phyloP scores from a whole-genome alignment of 2,329 filamentous ascomycete genomes.

The Atkinsonella texensis region DNA sequence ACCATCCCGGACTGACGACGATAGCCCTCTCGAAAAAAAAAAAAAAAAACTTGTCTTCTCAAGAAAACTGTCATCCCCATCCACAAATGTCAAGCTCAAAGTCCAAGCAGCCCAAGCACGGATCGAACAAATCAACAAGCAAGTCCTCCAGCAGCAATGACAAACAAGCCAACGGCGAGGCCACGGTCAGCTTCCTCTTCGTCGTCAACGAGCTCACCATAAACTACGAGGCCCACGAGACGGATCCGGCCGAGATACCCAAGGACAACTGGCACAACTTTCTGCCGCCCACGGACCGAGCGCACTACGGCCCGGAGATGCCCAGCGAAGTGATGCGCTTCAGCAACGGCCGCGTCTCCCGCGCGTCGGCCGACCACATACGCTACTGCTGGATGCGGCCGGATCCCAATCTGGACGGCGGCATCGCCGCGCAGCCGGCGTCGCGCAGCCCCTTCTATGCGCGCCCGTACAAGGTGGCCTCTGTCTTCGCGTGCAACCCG shows the following conservation, averaged over 20 bases:
- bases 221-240: constrained; percentile 1
- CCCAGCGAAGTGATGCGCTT: constrained; percentile 26
- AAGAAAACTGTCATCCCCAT: not conserved
- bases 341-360: constrained; percentile 16
- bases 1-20: too few relatives aligned
- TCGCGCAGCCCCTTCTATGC: not conserved
- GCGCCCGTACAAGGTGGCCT: constrained; percentile 14
- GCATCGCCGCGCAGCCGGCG: not conserved
- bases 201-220: constrained; percentile 24
- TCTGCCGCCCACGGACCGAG: constrained; percentile 16
- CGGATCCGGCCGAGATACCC: constrained; percentile 4
- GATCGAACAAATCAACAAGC: not conserved
- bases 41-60: too few relatives aligned
- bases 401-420: not conserved
- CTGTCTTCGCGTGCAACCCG: constrained; percentile 25
- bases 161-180: not conserved
- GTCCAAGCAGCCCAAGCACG: constrained; percentile 1
- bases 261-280: constrained; percentile 17
- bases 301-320: constrained; percentile 16
- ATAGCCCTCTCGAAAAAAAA: too few relatives aligned
- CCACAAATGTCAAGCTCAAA: constrained; percentile 1
- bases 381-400: constrained; percentile 11
- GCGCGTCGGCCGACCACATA: constrained; percentile 9
- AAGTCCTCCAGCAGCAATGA: not conserved
- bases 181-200: constrained; percentile 24